Evolutionary conservation across 495 filamentous ascomycete species (phyloP), one percentile per base, ranked within the genome.

Genomic region (Talaromyces wortmannii): DNA sequence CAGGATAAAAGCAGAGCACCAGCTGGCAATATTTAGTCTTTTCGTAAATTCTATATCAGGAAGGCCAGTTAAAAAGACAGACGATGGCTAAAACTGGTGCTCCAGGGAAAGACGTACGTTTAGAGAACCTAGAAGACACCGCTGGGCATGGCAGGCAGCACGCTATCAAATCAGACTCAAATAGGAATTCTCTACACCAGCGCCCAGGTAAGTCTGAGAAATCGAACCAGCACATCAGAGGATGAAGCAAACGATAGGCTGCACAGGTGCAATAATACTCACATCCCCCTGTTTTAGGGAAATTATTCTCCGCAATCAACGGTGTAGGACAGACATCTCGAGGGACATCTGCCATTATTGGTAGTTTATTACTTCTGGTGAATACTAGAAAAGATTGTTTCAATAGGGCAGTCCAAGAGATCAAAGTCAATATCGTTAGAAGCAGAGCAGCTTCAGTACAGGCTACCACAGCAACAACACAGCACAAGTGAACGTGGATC

Each of bases 1-100:
- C 45, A 87, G 77, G 55, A 86, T 79, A 7, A 72, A 78, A 16
- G 90, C 79, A 57, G 83, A 88, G 49, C 92, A 67, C 80, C 82
- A 90, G 67, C 84, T 82, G n/a, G 86, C 81, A 12, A 79, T 78
- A 31, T 69, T 61, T n/a, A 79, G 77, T 60, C 56, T 18, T 12
- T 36, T 36, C 12, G 33, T 36, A 36, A 44, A 49, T 17, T 18
- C 29, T 52, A 36, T 47, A 36, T 36, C 12, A n/a, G n/a, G n/a
- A n/a, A n/a, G n/a, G n/a, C n/a, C n/a, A n/a, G n/a, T n/a, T n/a
- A n/a, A n/a, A n/a, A 6, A 36, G 12, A 36, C 6, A 36, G 33
- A 36, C 12, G 6, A 36, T 36, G 12, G 33, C 12, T 36, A 36
- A 12, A 36, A 36, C 12, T 12, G 6, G 6, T 36, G 6, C 12